Conservation (phyloP, 352 stramenopile genomes). For the Plasmopara viticola region DNA sequence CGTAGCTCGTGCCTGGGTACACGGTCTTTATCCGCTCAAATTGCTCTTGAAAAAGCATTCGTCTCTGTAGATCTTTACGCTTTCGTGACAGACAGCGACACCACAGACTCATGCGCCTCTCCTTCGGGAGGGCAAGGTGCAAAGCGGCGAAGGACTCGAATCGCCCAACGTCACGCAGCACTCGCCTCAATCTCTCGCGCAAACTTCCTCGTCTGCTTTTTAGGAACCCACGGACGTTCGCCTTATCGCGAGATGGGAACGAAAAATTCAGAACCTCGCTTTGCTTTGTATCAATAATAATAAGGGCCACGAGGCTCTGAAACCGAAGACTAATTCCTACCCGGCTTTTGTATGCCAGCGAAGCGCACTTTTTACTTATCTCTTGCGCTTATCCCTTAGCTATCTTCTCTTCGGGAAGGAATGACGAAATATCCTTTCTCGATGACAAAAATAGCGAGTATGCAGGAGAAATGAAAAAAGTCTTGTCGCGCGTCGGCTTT, state of each 20-base stretch:
- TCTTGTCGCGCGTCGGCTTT: too few species aligned
- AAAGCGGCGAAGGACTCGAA: conserved; percentile 5
- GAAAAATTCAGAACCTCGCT: conserved; percentile 10
- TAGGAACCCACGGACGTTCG: conserved; percentile 11
- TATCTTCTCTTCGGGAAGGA: too few species aligned
- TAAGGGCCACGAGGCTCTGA: too few species aligned
- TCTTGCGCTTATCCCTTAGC: too few species aligned
- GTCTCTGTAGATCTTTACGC: conserved; percentile 45
- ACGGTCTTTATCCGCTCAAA: conserved; percentile 67
- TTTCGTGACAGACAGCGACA: conserved; percentile 67
- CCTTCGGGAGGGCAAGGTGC: conserved; percentile 5
- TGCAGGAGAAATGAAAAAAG: too few species aligned
- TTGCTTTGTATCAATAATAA: neutral
- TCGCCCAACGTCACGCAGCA: conserved; percentile 20
- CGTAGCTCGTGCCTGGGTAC: conserved; percentile 75
- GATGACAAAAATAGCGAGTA: too few species aligned
- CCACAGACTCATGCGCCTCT: conserved; percentile 49
- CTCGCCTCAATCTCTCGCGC: conserved; percentile 11
- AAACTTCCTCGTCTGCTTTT: conserved; percentile 23
- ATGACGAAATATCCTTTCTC: too few species aligned
- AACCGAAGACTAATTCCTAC: too few species aligned
- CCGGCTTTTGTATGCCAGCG: too few species aligned
- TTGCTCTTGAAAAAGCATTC: conserved; percentile 59
- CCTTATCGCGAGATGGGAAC: conserved; percentile 18
- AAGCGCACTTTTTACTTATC: too few species aligned